Evolutionary conservation across 257 asterid species (phyloP), one percentile per base, ranked within the genome.

Genomic region (Plectranthus barbatus): DNA sequence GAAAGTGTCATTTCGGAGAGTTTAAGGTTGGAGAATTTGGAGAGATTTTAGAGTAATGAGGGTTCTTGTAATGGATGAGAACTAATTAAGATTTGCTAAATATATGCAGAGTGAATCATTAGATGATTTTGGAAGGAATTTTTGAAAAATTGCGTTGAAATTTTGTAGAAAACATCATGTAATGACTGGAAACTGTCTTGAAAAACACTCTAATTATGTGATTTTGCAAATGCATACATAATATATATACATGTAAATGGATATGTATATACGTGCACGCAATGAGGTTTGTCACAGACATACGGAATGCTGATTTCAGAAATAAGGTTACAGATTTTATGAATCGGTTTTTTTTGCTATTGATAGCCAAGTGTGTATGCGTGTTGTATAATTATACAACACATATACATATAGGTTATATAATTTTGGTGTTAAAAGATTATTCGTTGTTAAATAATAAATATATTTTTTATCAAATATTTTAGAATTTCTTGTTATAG

Each of bases 1-100:
- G 20, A 19, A 36, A 36, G 19, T 0, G 7, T 17, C 86, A 81
- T 80, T 47, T 52, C 47, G 34, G 8, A 4, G 41, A 18, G 19
- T 15, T 26, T 26, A 11, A 52, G 20, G 21, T 18, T 10, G 51
- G 29, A 15, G 31, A 1, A 14, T 36, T 20, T 60, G 57, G 51
- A 50, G 41, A 40, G 34, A 12, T 37, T n/a, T 10, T 34, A 56
- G 15, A 24, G 19, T 9, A 17, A 49, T 20, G 55, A 49, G 33
- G 55, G 14, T 49, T n/a, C 3, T 46, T 56, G 39, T 44, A 15
- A 33, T 17, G 66, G 29, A 2, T 51, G 58, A 9, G 26, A 67
- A 51, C 12, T 56, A 15, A 44, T 20, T 9, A 5, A 4, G 37
- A 31, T 9, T 51, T 50, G 70, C 53, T 37, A 45, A 20, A 42